Conservation (phyloP, 331 rosid genomes). For the Stylosanthes scabra region DNA sequence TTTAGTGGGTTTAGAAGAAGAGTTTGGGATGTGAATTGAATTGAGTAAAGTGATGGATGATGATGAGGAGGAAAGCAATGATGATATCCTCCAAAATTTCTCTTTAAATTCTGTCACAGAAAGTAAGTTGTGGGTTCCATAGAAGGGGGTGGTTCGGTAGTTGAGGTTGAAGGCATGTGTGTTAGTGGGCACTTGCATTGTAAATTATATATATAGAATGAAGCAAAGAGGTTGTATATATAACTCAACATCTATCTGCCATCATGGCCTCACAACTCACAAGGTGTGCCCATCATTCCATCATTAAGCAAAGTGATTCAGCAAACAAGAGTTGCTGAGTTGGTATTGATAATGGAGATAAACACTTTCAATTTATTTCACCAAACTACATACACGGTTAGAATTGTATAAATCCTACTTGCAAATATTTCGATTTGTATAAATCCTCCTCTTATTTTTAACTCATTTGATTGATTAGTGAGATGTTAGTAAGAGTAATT, state of each 20-base stretch:
- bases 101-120: constrained; percentile 10
- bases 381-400: too few species aligned
- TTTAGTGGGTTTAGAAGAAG: too few species aligned
- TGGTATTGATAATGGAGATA: too few species aligned
- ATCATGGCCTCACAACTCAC: constrained; percentile 55
- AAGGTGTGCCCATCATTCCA: too few species aligned
- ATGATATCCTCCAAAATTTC: constrained; percentile 3
- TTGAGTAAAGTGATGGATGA: constrained; percentile 31
- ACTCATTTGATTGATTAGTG: too few species aligned
- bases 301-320: too few species aligned
- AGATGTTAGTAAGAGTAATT: too few species aligned
- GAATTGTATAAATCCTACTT: too few species aligned
- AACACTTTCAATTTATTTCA: too few species aligned
- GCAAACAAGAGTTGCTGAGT: too few species aligned
- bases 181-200: constrained; percentile 18
- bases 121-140: constrained; percentile 51
- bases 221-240: background rate
- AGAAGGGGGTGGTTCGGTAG: constrained; percentile 39
- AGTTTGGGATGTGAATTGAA: background rate
- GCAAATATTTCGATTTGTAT: too few species aligned
- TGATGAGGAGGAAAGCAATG: constrained; percentile 31
- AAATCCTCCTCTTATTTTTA: too few species aligned
- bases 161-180: constrained; percentile 42
- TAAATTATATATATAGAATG: background rate
- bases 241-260: constrained; percentile 24